Base-by-base conservation (phyloP, 371 early-diverging fungal genomes). In the Rozella allomycis region DNA sequence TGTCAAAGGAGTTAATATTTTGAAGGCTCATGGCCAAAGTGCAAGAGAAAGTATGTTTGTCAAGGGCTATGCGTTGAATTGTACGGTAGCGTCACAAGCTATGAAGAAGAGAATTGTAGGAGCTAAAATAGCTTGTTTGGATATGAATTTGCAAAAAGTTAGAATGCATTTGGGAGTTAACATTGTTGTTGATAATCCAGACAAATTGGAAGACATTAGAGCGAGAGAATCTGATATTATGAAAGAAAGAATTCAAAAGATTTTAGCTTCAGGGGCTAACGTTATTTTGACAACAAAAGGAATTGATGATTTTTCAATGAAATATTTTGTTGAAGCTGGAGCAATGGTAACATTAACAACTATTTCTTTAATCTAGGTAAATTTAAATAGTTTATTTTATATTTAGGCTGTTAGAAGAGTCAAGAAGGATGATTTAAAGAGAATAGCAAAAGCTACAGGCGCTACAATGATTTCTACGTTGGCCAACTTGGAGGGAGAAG, bases 261-360 rank as follows among this genome's bases (percentile, higher is more conserved):
- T 98, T 43, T 55, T 97, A 26, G 83, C 60, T 13, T 70, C 94
- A 2, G 98, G 98, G 17, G 98, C 94, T 37, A 97, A 90, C 45
- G 97, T 98, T 20, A 74, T 99, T 30, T 55, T 99, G 37, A 93
- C 94, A 19, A 98, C 97, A 28, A 94, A 93, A 58, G 98, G 98
- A 35, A 94, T 98, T 49, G 98, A 98, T 57, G 98, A 98, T 47
- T 58, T 91, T 47, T 96, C 93, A 57, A 65, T 88, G 39, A 98
- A 97, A 69, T 56, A 81, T 40, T 87, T 98, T 48, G 84, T 90
- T 31, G 98, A 98, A 52, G 83, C 82, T 26, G 66, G 62, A 14
- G 72, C 75, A n/a, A 68, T 78, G 46, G n/a, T n/a, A n/a, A n/a
- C n/a, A n/a, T n/a, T n/a, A n/a, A n/a, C n/a, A n/a, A n/a, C n/a